Conservation (phyloP, 169 alveolate species). For the Condylostoma magnum region DNA sequence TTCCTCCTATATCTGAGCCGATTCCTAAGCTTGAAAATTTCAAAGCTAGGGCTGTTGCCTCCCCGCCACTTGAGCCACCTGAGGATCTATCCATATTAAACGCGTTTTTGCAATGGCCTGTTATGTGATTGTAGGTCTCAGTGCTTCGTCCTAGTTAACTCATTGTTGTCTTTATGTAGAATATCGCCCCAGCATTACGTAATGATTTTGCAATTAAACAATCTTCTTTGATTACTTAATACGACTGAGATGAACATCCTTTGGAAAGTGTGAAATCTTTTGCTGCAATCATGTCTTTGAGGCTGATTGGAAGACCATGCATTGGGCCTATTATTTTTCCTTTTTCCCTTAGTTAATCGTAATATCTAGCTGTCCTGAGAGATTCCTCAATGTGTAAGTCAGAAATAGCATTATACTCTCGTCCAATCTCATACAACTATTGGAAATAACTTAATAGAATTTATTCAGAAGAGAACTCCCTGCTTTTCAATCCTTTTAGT, state of each 20-base stretch:
- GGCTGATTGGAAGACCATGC: too few species aligned
- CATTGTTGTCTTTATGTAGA: neutral
- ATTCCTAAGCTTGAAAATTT: constrained; percentile 58
- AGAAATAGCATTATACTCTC: too few species aligned
- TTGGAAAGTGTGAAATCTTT: too few species aligned
- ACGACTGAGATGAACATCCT: neutral
- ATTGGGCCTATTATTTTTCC: too few species aligned
- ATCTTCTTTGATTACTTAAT: neutral
- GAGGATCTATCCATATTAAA: constrained; percentile 50
- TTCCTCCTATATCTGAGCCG: constrained; percentile 69
- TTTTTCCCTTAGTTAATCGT: too few species aligned
- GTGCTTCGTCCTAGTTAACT: neutral
- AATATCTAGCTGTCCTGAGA: too few species aligned
- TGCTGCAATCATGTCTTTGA: too few species aligned
- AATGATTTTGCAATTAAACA: neutral
- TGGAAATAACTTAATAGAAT: too few species aligned
- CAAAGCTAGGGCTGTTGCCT: constrained; percentile 62
- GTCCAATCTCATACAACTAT: too few species aligned
- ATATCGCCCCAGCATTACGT: neutral
- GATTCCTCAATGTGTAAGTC: too few species aligned
- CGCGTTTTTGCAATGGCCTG: constrained; percentile 60
- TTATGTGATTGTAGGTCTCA: constrained; percentile 52
- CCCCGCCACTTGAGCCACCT: constrained; percentile 83
- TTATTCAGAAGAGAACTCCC: too few species aligned
- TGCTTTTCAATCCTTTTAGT: too few species aligned